Conservation (phyloP, 192 early-diverging fungal genomes). For the Entrophospora sp. region DNA sequence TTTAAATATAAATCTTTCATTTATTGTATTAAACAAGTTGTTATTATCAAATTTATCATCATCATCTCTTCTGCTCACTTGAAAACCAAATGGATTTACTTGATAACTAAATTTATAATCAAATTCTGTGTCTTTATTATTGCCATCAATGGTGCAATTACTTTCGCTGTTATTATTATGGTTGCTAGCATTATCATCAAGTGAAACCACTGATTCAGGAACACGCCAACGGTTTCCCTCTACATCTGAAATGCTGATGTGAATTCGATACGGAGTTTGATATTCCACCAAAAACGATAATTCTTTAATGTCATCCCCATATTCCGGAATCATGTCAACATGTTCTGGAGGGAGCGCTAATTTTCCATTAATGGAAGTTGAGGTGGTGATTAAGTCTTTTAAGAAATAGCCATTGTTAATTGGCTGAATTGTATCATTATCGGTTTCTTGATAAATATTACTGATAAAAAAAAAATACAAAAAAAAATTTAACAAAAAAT, state of each 20-base stretch:
- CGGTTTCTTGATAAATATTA: too few relatives aligned
- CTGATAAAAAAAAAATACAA: too few relatives aligned
- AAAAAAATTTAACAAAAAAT: too few relatives aligned
- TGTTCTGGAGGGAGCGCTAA: too few relatives aligned
- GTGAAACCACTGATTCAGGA: not conserved
- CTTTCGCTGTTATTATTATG: too few relatives aligned
- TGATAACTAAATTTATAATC: slow-evolving; percentile 9
- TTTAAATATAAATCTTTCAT: slow-evolving; percentile 41
- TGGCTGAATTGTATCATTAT: too few relatives aligned
- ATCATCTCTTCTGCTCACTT: slow-evolving; percentile 29
- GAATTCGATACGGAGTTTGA: not conserved
- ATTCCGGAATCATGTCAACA: not conserved
- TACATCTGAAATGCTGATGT: not conserved
- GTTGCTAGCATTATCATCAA: too few relatives aligned
- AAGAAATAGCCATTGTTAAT: too few relatives aligned
- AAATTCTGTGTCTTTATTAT: too few relatives aligned
- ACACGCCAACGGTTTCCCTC: not conserved
- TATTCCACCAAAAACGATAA: not conserved
- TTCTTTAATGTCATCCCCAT: not conserved
- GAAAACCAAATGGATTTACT: slow-evolving; percentile 35
- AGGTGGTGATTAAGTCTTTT: too few relatives aligned
- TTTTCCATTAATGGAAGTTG: too few relatives aligned
- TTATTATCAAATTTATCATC: slow-evolving; percentile 29
- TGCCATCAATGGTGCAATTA: too few relatives aligned
- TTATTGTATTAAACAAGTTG: slow-evolving; percentile 33